Base-by-base conservation (phyloP, 225 moss, liverwort and hornwort species). In the Sphagnum tenellum region DNA sequence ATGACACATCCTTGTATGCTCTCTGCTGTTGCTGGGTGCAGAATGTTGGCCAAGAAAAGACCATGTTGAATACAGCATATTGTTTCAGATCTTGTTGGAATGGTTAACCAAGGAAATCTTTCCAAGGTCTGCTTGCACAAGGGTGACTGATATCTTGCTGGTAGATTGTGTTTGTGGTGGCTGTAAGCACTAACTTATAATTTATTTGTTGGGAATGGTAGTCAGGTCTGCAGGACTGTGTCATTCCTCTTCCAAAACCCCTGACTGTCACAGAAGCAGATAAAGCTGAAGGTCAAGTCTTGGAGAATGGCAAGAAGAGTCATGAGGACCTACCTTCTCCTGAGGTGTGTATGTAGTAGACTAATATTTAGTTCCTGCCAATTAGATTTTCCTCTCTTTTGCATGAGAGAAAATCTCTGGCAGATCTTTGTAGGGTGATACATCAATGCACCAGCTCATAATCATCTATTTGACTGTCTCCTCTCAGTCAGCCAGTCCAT, bases 21-120 rank as follows among this genome's bases (percentile, higher is more conserved):
- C 75, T 95, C 14, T 92, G 89, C 59, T 92, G 92, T 59, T 92
- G 95, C 46, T 95, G 95, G 95, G 81, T 95, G 62, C 80, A 89
- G 66, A 95, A 92, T 57, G 95, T 92, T 72, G 54, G 51, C 81
- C 76, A 2, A 79, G 84, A 59, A 73, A 76, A 56, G 95, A 95
- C 64, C 88, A 89, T 81, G 95, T 95, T 69, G 78, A 76, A 47
- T n/a, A 29, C 29, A 29, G 29, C 29, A 29, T 29, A 29, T 29
- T 29, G 29, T 29, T 29, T 29, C 29, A 1, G 29, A 29, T 29
- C 29, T 29, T 29, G 29, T 29, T 29, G 29, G 29, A 29, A 29
- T 29, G 29, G 29, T 29, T 29, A 29, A 29, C 29, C 29, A 29
- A 29, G 29, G 29, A 29, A 29, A 29, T 29, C 29, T 29, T 29